Base-by-base conservation (phyloP, 169 alveolate genomes). In the Plasmodium yoelii region DNA sequence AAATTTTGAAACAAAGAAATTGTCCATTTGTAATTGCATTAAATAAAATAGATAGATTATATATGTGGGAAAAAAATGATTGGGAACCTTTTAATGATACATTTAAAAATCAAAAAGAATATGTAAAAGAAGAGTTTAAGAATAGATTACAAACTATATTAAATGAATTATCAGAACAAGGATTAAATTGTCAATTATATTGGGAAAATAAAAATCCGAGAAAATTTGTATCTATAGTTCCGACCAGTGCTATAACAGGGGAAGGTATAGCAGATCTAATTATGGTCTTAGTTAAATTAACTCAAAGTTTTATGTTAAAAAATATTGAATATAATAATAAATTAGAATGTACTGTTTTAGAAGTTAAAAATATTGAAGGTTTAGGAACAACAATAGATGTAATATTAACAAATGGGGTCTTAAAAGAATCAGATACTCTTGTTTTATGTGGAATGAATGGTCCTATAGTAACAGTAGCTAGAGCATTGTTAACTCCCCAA, bases 321-420 rank as follows among this genome's bases (percentile, higher is more conserved):
- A 92, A 95, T 63, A 94, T 95, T 46, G 95, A 95, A 53, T 96
- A 95, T 84, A 94, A 93, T 67, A 97, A 96, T 19, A 96, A 95
- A 71, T 95, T 98, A 92, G 97, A 97, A 87, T 98, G 99, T 80
- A 96, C 99, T 9, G 98, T 98, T 15, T 94, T 98, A 64, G 99
- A 98, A 90, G 99, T 97, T 22, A 98, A 98, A 94, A 97, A 96
- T 44, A 96, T 96, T 42, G 98, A 96, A 87, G 99, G 99, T 5
- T 95, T 98, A 72, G 99, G 99, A 1, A 97, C 99, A 18, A 99
- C 99, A 3, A 97, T 99, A 65, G 99, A 99, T 94, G 99, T 98
- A n/a, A 97, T 99, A 8, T 95, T 99, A 7, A 98, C 98, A 18
- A 97, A 98, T 87, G 99, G 99, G 26, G 87, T 94, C 10, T 87